These are phyloP conservation scores for Elongisporangium anandrum DNA, from an alignment of 352 stramenopile species.

Conservation along the genomic window DNA sequence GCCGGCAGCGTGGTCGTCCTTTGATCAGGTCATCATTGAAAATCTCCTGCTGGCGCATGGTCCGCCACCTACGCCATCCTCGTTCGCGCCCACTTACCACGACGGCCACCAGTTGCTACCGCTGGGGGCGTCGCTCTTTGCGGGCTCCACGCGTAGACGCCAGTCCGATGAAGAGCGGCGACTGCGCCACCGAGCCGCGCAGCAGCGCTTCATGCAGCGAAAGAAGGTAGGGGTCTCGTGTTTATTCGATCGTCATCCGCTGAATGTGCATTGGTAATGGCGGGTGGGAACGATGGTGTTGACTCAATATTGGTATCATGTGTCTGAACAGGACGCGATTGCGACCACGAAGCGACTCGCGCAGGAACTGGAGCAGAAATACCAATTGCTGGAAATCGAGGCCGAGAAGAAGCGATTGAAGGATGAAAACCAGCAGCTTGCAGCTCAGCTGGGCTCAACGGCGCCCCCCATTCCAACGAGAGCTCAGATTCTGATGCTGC, in stretches of 20 bases:
- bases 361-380: constrained; percentile 31
- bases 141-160: not conserved
- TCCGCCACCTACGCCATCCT: constrained; percentile 1
- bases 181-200: constrained; percentile 40
- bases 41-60: constrained; percentile 31
- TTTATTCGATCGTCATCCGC: not conserved
- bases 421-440: constrained; percentile 27
- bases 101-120: not conserved
- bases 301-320: not conserved
- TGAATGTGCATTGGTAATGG: not conserved
- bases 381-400: constrained; percentile 27
- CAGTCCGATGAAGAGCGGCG: constrained; percentile 34
- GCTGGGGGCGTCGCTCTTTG: constrained; percentile 6
- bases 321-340: constrained; percentile 19
- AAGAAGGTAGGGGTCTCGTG: constrained; percentile 26
- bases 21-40: constrained; percentile 58
- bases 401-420: constrained; percentile 26
- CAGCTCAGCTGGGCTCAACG: constrained; percentile 9
- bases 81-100: not conserved
- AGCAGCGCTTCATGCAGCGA: constrained; percentile 49
- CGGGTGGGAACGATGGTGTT: not conserved
- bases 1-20: constrained; percentile 27
- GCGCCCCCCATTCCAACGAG: constrained; percentile 5
- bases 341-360: constrained; percentile 26
- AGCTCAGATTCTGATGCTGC: constrained; percentile 21